Evolutionary conservation across 768 basidiomycete genomes (phyloP).

Genomic region (Podaxis rugospora): DNA sequence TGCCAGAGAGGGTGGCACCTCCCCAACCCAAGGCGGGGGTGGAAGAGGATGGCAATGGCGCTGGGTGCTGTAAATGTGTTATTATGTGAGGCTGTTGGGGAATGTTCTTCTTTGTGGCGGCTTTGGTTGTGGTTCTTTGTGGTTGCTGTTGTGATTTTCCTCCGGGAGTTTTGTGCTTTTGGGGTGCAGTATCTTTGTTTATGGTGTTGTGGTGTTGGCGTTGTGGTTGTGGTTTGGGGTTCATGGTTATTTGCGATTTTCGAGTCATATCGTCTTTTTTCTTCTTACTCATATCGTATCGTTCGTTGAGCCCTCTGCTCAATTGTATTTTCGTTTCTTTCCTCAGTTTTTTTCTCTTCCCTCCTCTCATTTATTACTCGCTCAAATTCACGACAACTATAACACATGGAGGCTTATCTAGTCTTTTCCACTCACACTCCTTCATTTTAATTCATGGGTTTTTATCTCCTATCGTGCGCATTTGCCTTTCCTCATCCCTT

Average conservation of each 20-base stretch:
- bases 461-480: too few species aligned
- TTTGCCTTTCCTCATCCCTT: too few species aligned
- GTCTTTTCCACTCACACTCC: background rate
- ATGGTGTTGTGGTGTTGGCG: background rate
- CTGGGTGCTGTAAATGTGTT: slow-evolving; percentile 78
- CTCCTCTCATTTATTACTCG: background rate
- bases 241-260: background rate
- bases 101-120: too few species aligned
- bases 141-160: slow-evolving; percentile 70
- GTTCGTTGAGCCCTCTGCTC: background rate
- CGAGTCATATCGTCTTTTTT: background rate
- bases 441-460: background rate
- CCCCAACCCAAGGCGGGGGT: slow-evolving; percentile 25
- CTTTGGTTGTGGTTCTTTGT: background rate
- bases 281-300: background rate
- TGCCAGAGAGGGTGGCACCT: background rate
- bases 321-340: background rate
- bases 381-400: background rate
- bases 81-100: slow-evolving; percentile 58
- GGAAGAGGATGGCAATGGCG: slow-evolving; percentile 44
- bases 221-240: background rate
- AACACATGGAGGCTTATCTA: background rate
- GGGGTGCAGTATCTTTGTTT: background rate
- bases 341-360: background rate
- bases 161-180: background rate